A percentile compares a stretch with the other conserved stretches of the same genome.
Conservation (phyloP, 1,284 basidiomycete species). For the Puccinia sorghi region DNA sequence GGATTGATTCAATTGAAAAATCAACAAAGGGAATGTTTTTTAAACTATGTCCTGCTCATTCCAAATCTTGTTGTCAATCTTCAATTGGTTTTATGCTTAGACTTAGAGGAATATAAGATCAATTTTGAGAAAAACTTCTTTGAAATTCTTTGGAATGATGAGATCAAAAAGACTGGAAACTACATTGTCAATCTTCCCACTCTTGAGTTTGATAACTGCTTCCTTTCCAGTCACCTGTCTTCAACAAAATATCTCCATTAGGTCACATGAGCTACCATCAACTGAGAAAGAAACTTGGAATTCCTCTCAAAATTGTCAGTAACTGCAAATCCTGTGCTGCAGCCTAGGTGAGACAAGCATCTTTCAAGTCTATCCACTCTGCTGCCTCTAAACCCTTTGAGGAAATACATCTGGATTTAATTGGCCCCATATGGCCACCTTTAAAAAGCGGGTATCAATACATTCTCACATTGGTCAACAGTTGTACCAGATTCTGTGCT, state of each 20-base stretch:
- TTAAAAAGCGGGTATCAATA: neutral
- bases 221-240: neutral
- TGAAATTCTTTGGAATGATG: no score
- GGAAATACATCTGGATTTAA: neutral
- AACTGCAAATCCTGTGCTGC: neutral
- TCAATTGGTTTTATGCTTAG: no score
- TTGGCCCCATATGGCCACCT: neutral
- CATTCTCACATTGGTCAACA: neutral
- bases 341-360: neutral
- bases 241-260: neutral
- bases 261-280: neutral
- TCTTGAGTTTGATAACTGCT: no score
- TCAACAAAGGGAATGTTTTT: neutral
- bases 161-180: no score
- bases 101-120: no score
- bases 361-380: neutral
- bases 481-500: neutral
- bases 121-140: no score
- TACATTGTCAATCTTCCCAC: no score
- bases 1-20: neutral
- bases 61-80: neutral
- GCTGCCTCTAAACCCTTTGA: neutral
- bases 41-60: neutral
- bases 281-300: neutral
- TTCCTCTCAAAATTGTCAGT: neutral